phyloP scores from a whole-genome alignment of 257 asterid genomes.

The Salvia splendens region DNA sequence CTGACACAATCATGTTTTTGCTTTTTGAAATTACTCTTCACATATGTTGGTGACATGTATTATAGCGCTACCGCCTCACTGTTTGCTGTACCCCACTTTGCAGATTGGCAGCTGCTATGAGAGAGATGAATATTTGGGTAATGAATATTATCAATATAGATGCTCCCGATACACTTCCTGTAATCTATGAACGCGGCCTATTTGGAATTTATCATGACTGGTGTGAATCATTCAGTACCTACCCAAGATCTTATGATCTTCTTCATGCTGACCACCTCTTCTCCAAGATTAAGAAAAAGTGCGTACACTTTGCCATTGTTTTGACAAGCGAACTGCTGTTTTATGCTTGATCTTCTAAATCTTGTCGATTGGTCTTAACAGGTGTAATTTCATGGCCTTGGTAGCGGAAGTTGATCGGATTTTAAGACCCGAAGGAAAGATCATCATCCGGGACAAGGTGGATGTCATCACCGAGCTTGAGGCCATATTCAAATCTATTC shows the following conservation, averaged over 20 bases:
- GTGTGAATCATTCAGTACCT: constrained; percentile 98
- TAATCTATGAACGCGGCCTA: constrained; percentile 85
- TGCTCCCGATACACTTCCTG: constrained; percentile 90
- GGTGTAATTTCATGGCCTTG: constrained; percentile 69
- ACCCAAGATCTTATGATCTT: constrained; percentile 95
- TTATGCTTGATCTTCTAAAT: constrained; percentile 23
- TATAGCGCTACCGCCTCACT: too few species aligned
- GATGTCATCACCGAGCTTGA: constrained; percentile 70
- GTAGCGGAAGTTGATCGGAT: constrained; percentile 86
- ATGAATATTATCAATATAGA: constrained; percentile 87
- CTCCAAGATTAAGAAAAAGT: constrained; percentile 79
- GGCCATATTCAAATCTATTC: constrained; percentile 66
- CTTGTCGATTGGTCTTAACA: constrained; percentile 30
- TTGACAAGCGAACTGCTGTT: neutral
- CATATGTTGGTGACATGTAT: neutral
- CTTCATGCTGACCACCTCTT: constrained; percentile 97
- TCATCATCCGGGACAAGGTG: constrained; percentile 74
- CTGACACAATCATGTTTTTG: constrained; percentile 6
- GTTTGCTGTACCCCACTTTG: constrained; percentile 7
- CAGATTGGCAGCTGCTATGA: constrained; percentile 95
- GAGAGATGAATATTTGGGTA: constrained; percentile 85
- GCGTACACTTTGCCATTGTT: constrained; percentile 21
- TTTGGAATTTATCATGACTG: constrained; percentile 94
- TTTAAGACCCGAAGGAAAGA: constrained; percentile 86
- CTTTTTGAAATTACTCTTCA: neutral